Percentiles rank a stretch among this genome's conserved stretches.
Conservation (phyloP, 139 green algal genomes). For the Chlorella ohadii region DNA sequence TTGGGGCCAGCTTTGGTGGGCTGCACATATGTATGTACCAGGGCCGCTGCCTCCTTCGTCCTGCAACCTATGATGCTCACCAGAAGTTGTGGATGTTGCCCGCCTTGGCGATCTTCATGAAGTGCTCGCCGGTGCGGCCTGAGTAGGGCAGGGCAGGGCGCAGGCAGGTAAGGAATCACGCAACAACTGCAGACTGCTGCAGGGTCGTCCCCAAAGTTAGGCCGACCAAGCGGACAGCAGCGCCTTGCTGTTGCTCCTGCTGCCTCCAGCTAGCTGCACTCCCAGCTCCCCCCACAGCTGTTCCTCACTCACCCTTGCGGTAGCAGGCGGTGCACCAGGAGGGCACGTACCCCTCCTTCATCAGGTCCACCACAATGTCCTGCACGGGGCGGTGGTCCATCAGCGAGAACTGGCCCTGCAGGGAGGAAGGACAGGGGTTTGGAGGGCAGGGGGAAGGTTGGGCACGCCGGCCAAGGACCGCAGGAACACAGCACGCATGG, state of each 20-base stretch:
- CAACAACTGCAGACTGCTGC: no score
- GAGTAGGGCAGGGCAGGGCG: background rate
- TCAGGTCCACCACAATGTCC: slow-evolving; percentile 68
- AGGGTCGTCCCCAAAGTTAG: no score
- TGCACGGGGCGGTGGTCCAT: slow-evolving; percentile 26
- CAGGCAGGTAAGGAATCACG: no score
- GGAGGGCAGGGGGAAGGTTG: background rate
- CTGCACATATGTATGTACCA: no score
- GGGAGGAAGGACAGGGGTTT: slow-evolving; percentile 9
- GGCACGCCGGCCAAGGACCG: background rate
- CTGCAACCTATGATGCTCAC: no score
- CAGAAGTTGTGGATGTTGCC: slow-evolving; percentile 86
- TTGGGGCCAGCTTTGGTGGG: no score
- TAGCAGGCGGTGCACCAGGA: slow-evolving; percentile 83
- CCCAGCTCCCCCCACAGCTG: background rate
- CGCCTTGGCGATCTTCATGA: slow-evolving; percentile 83
- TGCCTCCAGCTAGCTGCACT: no score
- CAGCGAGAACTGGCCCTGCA: slow-evolving; percentile 71
- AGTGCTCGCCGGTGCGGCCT: slow-evolving; percentile 65
- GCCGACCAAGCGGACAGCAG: no score
- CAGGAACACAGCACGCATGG: no score
- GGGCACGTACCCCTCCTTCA: slow-evolving; percentile 74
- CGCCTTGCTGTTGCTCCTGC: no score
- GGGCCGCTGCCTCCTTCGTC: no score
- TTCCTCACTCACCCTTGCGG: slow-evolving; percentile 59